Evolutionary conservation across 306 rosid genomes (phyloP).

Genomic region (Corylus americana): DNA sequence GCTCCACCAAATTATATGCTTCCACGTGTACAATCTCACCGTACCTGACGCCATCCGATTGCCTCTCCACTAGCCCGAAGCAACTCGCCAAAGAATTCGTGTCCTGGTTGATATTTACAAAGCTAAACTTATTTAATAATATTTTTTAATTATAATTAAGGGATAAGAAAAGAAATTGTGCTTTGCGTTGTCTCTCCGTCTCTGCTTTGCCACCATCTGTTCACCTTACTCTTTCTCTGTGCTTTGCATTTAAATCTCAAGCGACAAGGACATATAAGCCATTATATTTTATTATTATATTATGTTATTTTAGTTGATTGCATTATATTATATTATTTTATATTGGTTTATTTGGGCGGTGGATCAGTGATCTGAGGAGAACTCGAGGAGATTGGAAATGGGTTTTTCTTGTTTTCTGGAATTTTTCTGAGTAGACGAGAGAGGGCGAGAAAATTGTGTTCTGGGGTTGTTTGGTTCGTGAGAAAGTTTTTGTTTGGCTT

Average conservation of each 20-base stretch:
- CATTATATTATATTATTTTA: neutral
- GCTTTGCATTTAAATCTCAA: neutral
- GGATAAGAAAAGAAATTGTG: neutral
- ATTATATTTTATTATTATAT: neutral
- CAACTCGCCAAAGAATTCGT: too few relatives aligned
- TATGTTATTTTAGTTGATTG: neutral
- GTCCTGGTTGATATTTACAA: too few relatives aligned
- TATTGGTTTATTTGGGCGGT: neutral
- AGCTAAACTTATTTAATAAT: too few relatives aligned
- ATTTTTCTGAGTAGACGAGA: conserved; percentile 9
- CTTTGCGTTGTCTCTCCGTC: conserved; percentile 1
- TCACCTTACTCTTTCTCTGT: neutral
- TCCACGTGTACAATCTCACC: neutral
- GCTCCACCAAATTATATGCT: too few relatives aligned
- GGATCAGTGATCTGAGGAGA: conserved; percentile 35
- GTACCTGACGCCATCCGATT: neutral
- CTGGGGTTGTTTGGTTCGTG: conserved; percentile 23
- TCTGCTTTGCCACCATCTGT: neutral
- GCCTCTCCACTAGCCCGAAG: neutral
- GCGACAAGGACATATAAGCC: conserved; percentile 6
- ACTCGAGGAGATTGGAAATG: conserved; percentile 25
- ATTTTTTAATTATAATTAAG: too few relatives aligned
- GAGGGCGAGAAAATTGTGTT: conserved; percentile 26
- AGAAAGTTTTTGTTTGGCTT: neutral
- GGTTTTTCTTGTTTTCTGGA: conserved; percentile 5